Base-by-base conservation (phyloP, 2,329 filamentous ascomycete genomes). In the Alternaria consortialis region DNA sequence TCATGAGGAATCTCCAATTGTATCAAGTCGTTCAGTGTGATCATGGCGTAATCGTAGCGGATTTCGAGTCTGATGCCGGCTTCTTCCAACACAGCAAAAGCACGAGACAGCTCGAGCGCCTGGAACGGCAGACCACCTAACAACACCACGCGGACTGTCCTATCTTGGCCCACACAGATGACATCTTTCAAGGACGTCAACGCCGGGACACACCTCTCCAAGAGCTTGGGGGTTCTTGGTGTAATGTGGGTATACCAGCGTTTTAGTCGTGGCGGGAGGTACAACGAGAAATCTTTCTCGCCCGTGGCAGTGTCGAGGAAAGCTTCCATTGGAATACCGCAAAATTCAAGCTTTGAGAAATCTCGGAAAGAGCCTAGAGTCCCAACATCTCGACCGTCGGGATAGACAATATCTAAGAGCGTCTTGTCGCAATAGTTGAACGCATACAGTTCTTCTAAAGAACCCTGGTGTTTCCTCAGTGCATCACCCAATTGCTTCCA, bases 401-500 rank as follows among this genome's bases (percentile, higher is more conserved):
- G 56, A 27, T 56, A 56, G 8, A 60, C 20, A 4, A 27, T 12
- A 4, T 55, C 27, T 5, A 57, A 2, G 7, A 53, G 9, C 2
- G 51, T 27, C 13, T 9, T 7, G 8, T 60, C 51, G 0, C 20
- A 36, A 4, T 40, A 2, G 9, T 56, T 52, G 1, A 23, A 27
- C 3, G 34, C 7, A 11, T 13, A 13, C 1, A 65, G 17, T 0
- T 12, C 13, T 32, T 53, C 43, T 6, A 66, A 43, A 0, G 54
- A 54, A 12, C 47, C 8, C 2, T n/a, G 32, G 15, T 66, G 64
- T 17, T 34, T 50, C 4, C 37, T 44, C 12, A 66, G 25, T 1
- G 58, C 62, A 20, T 47, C 31, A 2, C 62, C 58, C 8, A 66
- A 12, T 2, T n/a, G 17, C 9, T 31, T 17, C 58, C 56, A 62